Base-by-base conservation (phyloP, 1,139 yeast species). In the Saccharomyces hybrid region DNA sequence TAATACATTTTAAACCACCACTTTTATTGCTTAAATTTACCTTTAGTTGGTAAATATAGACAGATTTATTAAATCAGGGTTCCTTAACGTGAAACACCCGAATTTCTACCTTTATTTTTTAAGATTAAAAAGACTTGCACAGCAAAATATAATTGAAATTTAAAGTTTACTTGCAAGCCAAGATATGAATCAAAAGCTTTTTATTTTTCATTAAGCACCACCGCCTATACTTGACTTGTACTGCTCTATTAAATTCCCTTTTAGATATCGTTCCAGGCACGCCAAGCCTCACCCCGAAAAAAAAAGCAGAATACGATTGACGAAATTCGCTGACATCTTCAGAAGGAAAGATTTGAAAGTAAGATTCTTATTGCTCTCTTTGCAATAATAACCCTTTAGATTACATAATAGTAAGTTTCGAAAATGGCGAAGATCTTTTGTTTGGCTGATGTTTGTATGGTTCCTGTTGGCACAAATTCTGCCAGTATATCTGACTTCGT, bases 401-500 rank as follows among this genome's bases (percentile, higher is more conserved):
- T 4, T 31, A 31, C 14, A 13, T n/a, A 7, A 14, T 7, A n/a
- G 14, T 32, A 14, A 32, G 16, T 38, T 38, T 19, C 7, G 7
- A 62, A 41, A 47, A 76, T 75, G 71, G 82, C 86, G 7, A 75
- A 75, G 34, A 68, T 87, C 14, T 79, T 79, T 61, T 86, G 95
- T 70, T 74, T 87, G 51, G 96, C 95, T 2, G 96, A 88, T 65
- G 81, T 88, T 25, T 88, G 96, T 64, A 74, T 88, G 63, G 82
- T 88, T 56, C 96, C 96, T 44, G 83, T 89, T 64, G 97, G 96
- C 25, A 88, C 96, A 1, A 80, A 78, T 0, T 73, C 79, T 1
- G 82, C 93, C 1, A 87, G 95, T 3, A 91, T 88, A 0, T 86
- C 95, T 3, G 87, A 85, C 62, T 88, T 88, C 63, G 83, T 89